Evolutionary conservation across 768 basidiomycete genomes (phyloP), one percentile per base, ranked within the genome.

Genomic region (Daedalea quercina): DNA sequence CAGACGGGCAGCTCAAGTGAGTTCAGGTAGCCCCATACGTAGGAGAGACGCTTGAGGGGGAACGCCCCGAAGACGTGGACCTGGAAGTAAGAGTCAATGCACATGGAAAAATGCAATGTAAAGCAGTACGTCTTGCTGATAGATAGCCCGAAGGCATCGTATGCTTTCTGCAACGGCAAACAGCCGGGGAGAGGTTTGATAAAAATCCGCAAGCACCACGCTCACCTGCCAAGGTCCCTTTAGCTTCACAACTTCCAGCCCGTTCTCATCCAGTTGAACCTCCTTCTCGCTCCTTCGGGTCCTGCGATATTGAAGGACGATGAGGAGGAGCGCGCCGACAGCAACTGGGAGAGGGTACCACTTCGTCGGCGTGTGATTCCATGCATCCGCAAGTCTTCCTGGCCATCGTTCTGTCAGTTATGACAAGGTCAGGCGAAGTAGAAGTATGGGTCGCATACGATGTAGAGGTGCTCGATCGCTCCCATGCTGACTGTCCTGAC

Each of bases 41-140:
- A 86, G n/a, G 95, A 98, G 65, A 97, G 82, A 56, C 93, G 93
- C 40, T 94, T 84, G 6, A 98, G 79, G 0, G 96, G 96, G 1
- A 99, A 79, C 9, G 94, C 94, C 48, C 94, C 95, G 47, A 98
- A 76, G 44, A 98, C 94, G 70, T 95, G 90, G n/a, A 98, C 92
- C 93, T 91, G 20, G 22, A 33, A 24, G 49, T 47, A 15, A 19
- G 17, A 4, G 19, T 40, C 15, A 40, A 15, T 40, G 37, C 34
- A 40, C 37, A 17, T 40, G 37, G 37, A 51, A 13, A 33, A 42
- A 6, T 42, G 44, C 24, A 13, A 3, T 44, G 44, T 20, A n/a
- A 22, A 9, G 44, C 23, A 20, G 22, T 22, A n/a, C 15, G 4
- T 40, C 37, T 19, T 6, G 7, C 19, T 40, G 7, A 19, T 7